These are phyloP conservation scores for Porcisia hertigi DNA, from an alignment of 208 protist genomes.

Conservation along the genomic window DNA sequence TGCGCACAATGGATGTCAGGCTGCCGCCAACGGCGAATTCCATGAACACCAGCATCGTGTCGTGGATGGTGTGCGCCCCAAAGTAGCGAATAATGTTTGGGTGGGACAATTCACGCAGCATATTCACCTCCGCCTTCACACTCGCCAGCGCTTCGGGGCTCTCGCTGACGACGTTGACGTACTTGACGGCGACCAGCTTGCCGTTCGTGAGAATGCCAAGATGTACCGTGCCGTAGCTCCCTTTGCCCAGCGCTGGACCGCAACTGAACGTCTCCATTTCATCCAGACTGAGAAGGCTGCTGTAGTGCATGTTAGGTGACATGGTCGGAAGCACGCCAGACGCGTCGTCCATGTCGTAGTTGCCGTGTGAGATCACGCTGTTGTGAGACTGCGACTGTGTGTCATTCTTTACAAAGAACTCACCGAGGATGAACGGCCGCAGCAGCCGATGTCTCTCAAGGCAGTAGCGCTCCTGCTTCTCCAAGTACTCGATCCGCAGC, in stretches of 20 bases:
- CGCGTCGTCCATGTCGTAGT: constrained; percentile 22
- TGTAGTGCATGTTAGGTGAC: constrained; percentile 32
- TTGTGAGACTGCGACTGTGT: constrained; percentile 14
- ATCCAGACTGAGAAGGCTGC: constrained; percentile 51
- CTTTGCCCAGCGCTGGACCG: constrained; percentile 70
- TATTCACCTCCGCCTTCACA: constrained; percentile 71
- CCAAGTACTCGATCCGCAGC: constrained; percentile 71
- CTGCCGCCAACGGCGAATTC: constrained; percentile 90
- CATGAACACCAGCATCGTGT: constrained; percentile 89
- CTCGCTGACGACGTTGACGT: constrained; percentile 58
- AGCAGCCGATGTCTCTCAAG: constrained; percentile 56
- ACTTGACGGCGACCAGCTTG: constrained; percentile 68
- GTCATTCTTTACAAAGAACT: constrained; percentile 13
- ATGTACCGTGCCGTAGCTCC: constrained; percentile 72
- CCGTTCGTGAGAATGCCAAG: constrained; percentile 61
- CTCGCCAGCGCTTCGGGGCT: constrained; percentile 48
- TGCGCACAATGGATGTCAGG: constrained; percentile 73
- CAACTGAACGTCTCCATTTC: constrained; percentile 83
- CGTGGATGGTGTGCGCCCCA: constrained; percentile 61
- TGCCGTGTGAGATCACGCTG: constrained; percentile 9
- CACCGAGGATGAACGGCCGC: constrained; percentile 41
- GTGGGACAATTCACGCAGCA: constrained; percentile 77
- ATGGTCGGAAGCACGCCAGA: constrained; percentile 19
- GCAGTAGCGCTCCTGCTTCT: constrained; percentile 74
- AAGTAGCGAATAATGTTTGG: constrained; percentile 89